A percentile compares a stretch with the other conserved stretches of the same genome.
Conservation (phyloP, 2,329 filamentous ascomycete species). For the Gremmenia infestans region DNA sequence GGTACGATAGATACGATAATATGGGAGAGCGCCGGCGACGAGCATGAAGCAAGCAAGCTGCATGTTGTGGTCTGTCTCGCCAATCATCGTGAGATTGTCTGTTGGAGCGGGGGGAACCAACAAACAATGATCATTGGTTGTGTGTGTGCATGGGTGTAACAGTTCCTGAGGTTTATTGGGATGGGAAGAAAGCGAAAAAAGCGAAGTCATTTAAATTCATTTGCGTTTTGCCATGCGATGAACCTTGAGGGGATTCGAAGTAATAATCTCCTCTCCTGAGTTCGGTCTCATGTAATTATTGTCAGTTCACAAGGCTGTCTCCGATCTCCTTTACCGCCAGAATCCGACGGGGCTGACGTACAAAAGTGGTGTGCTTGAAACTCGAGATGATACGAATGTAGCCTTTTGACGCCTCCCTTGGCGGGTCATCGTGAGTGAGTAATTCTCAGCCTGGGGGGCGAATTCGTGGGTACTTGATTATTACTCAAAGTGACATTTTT, state of each 20-base stretch:
- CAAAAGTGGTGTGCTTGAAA: constrained; percentile 22
- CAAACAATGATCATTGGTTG: constrained; percentile 17
- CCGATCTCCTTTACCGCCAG: constrained; percentile 9
- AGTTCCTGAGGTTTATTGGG: constrained; percentile 9
- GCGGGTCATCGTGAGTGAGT: constrained; percentile 11
- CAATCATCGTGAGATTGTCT: constrained; percentile 19
- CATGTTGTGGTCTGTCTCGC: constrained; percentile 15
- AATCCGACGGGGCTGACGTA: constrained; percentile 17
- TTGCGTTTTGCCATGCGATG: constrained; percentile 8
- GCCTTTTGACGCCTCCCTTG: constrained; percentile 7
- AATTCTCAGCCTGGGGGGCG: constrained; percentile 13
- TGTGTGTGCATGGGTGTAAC: constrained; percentile 21
- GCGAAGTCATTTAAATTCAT: constrained; percentile 11
- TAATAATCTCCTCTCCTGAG: background rate
- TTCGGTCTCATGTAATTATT: background rate
- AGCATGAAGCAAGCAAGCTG: constrained; percentile 20
- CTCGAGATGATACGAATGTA: constrained; percentile 19
- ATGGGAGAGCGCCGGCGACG: constrained; percentile 6
- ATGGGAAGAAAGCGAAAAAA: constrained; percentile 2
- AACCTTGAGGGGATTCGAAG: background rate
- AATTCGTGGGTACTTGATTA: constrained; percentile 11
- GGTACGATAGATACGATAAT: background rate
- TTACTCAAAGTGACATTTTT: background rate
- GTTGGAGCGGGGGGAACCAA: constrained; percentile 20
- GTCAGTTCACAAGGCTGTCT: constrained; percentile 12